Base-by-base conservation (phyloP, 768 basidiomycete species). In the Pisolithus orientalis region DNA sequence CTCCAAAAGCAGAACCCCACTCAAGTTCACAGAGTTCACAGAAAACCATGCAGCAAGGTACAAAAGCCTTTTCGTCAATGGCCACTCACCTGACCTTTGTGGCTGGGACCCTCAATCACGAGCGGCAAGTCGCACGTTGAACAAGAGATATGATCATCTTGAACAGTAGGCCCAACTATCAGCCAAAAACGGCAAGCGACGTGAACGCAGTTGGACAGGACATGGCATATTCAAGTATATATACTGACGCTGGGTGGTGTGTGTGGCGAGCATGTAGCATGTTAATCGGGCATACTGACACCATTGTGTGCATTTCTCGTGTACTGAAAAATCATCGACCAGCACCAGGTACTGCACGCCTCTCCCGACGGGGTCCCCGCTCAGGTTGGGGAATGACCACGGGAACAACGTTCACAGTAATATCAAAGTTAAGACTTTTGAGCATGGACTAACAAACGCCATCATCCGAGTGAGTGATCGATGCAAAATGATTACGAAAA, bases 371-470 rank as follows among this genome's bases (percentile, higher is more conserved):
- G 27, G 79, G 82, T 9, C 77, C 76, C 57, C 90, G 85, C 66
- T 90, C 88, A 0, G 84, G 80, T 39, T 72, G 75, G 24, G 80
- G 80, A 50, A 83, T 71, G 40, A 86, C 77, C 54, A 85, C 85
- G 37, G 65, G 70, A 51, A 84, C 79, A 58, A 94, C 80, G 55
- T 61, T 85, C 70, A 91, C 87, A 49, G 78, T 68, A 72, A 99
- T 85, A 70, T 96, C 96, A 72, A 98, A 94, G 83, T 96, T 95
- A 70, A 99, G 84, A 32, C 86, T 74, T 56, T 82, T 80, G 64
- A 98, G 87, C 65, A 99, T 87, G 51, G 83, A 90, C 93, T 94
- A 49, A 4, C 6, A 9, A n/a, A 10, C 14, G 13, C 11, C 11
- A 13, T 56, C 10, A 61, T n/a, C 31, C 39, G 7, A 37, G 14